Evolutionary conservation across 805 yeast genomes (phyloP).

Genomic region (Candida silvatica): DNA sequence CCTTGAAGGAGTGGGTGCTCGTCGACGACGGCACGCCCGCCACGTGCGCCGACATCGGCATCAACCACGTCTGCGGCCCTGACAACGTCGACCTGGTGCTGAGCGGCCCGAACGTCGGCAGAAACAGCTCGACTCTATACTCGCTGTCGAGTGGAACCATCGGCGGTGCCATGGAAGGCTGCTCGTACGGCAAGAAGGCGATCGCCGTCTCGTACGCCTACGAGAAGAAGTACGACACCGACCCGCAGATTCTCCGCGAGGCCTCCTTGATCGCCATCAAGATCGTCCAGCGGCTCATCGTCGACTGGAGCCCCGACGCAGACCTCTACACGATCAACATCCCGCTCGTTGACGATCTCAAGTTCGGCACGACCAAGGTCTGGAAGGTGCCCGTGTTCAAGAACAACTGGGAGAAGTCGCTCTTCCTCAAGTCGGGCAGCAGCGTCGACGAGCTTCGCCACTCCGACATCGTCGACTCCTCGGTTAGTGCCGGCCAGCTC

Average conservation of each 20-base stretch:
- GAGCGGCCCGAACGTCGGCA: conserved; percentile 94
- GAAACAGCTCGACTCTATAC: conserved; percentile 84
- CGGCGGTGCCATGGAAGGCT: conserved; percentile 96
- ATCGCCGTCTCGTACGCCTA: conserved; percentile 88
- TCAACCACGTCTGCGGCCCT: conserved; percentile 51
- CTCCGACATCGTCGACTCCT: conserved; percentile 40
- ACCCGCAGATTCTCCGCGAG: conserved; percentile 38
- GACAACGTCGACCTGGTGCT: conserved; percentile 76
- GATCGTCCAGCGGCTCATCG: conserved; percentile 49
- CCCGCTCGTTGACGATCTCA: conserved; percentile 55
- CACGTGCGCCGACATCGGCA: conserved; percentile 85
- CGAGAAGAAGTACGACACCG: conserved; percentile 37
- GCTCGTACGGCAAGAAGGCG: conserved; percentile 58
- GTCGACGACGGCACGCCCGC: conserved; percentile 90
- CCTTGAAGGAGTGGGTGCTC: conserved; percentile 72
- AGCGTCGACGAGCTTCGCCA: conserved; percentile 11
- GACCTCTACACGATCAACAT: conserved; percentile 82
- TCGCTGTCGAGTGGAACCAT: conserved; percentile 90
- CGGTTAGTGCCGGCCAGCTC: conserved; percentile 32
- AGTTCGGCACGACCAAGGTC: conserved; percentile 49
- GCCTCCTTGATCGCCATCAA: conserved; percentile 66
- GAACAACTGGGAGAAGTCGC: conserved; percentile 58
- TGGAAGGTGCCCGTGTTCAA: conserved; percentile 71
- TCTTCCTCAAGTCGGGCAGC: conserved; percentile 10
- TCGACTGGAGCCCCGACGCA: conserved; percentile 44